A percentile compares a stretch with the other conserved stretches of the same genome.
phyloP scores from a whole-genome alignment of 179 eudicot species.

The Corrigiola litoralis region DNA sequence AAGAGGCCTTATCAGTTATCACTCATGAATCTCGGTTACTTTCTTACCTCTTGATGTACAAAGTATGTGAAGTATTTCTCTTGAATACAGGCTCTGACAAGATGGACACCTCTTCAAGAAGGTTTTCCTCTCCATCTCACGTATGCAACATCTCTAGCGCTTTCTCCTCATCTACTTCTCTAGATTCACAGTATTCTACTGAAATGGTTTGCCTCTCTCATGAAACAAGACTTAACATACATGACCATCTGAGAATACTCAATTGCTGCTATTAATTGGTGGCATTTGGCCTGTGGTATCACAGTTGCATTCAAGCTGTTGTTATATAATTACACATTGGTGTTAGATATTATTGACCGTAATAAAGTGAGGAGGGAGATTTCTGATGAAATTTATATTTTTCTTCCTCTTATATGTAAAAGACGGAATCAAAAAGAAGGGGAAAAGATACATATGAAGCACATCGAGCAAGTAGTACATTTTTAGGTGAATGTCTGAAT shows the following conservation, averaged over 20 bases:
- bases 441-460: background rate
- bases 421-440: background rate
- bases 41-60: background rate
- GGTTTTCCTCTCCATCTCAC: slow-evolving; percentile 77
- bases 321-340: background rate
- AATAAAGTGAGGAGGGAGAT: too few species aligned
- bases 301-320: background rate
- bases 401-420: background rate
- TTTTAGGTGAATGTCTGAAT: background rate
- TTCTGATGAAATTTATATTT: background rate
- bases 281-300: too few species aligned
- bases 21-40: background rate
- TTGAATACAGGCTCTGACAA: slow-evolving; percentile 49
- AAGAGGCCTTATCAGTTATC: too few species aligned
- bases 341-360: too few species aligned
- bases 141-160: slow-evolving; percentile 31
- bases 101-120: slow-evolving; percentile 72
- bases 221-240: background rate
- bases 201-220: slow-evolving; percentile 1
- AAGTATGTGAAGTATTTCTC: background rate
- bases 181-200: background rate
- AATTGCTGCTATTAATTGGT: too few species aligned
- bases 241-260: background rate
- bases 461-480: background rate
- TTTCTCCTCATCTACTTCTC: background rate